Conservation (phyloP, 2,329 filamentous ascomycete species). For the Dryadomyces quercus-mongolicae region DNA sequence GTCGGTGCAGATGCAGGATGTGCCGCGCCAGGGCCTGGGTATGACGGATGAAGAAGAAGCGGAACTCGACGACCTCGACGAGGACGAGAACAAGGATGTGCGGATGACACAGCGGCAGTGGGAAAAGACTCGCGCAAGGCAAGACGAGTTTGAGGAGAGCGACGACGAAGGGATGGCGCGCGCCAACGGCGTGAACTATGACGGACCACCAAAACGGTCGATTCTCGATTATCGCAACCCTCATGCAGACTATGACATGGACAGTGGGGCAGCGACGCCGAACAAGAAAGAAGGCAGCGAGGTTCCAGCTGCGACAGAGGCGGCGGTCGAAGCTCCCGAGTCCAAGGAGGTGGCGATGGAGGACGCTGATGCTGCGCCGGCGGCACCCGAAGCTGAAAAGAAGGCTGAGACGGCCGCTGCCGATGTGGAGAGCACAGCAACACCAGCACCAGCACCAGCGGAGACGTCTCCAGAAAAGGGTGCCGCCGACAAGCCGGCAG, state of each 20-base stretch:
- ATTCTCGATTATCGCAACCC: slow-evolving; percentile 41
- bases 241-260: slow-evolving; percentile 27
- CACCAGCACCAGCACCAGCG: neutral
- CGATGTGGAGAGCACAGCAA: slow-evolving; percentile 6
- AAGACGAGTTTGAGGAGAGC: slow-evolving; percentile 76
- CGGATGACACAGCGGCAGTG: slow-evolving; percentile 72
- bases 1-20: slow-evolving; percentile 82
- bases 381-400: slow-evolving; percentile 20
- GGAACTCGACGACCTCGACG: slow-evolving; percentile 58
- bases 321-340: slow-evolving; percentile 11
- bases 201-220: slow-evolving; percentile 32
- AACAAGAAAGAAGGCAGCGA: neutral
- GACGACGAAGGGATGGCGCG: slow-evolving; percentile 75
- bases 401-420: slow-evolving; percentile 17
- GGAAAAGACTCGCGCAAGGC: slow-evolving; percentile 64
- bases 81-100: slow-evolving; percentile 74
- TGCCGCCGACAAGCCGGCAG: neutral
- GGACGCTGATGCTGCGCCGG: slow-evolving; percentile 16
- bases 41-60: slow-evolving; percentile 57
- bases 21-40: slow-evolving; percentile 49
- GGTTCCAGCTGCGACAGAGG: neutral
- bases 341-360: slow-evolving; percentile 22
- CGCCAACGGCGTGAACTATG: slow-evolving; percentile 51
- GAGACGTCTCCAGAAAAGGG: neutral
- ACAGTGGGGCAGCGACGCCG: slow-evolving; percentile 8